Base-by-base conservation (phyloP, 2,329 filamentous ascomycete genomes). In the Huntiella omanensis region DNA sequence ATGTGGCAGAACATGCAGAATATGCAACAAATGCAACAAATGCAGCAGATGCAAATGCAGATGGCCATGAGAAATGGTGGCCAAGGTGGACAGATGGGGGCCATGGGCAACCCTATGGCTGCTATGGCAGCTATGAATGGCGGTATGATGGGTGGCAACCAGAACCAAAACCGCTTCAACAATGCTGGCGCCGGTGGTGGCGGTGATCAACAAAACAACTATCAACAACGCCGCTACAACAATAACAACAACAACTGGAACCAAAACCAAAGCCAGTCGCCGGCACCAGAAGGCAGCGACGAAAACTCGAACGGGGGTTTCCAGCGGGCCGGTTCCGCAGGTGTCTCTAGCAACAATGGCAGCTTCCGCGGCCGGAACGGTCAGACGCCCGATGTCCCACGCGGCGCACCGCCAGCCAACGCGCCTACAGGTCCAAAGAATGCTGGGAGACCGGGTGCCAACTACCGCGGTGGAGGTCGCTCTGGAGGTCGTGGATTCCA, bases 391-490 rank as follows among this genome's bases (percentile, higher is more conserved):
- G 58, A 62, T 39, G 22, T 28, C 22, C 62, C 69, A 1, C 57
- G 61, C 17, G 70, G 73, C 50, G 63, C 62, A 16, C 63, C 64
- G 17, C 71, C 72, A 2, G 65, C 62, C 47, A 74, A 73, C 52
- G 75, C 91, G 4, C 91, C 91, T 0, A 98, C 91, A 0, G 91
- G 91, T 0, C 91, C 91, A 4, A 93, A 93, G 70, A 98, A 96
- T 56, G 85, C 87, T 1, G 87, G 87, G 19, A 82, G 80, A 58
- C 85, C 87, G 1, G 86, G 87, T 12, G 85, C 84, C 1, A 94
- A 94, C 63, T 96, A 95, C 61, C 80, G 88, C 36, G 88, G 91
- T 45, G 88, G 88, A 44, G 85, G 88, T 13, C 69, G 84, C 51
- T 82, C 83, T 50, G 74, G 77, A 17, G 71, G 70, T 61, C 67